Conservation (phyloP, 2,329 filamentous ascomycete species). For the Microdochium nivale region DNA sequence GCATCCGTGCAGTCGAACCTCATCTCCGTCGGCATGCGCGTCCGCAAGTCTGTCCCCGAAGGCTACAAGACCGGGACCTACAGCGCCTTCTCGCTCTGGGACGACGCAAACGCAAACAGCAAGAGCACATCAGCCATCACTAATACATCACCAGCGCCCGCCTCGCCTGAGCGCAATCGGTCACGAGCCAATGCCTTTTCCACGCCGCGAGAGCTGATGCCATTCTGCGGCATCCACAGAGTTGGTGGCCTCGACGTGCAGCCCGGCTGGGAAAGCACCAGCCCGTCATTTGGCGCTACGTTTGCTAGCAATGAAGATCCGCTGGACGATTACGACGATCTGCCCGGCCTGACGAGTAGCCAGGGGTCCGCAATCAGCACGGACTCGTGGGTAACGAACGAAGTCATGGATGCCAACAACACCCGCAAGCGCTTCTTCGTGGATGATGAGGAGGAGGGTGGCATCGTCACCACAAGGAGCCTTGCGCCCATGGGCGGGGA, state of each 20-base stretch:
- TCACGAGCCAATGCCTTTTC: slow-evolving; percentile 18
- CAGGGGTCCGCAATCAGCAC: slow-evolving; percentile 41
- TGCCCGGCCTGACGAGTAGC: slow-evolving; percentile 44
- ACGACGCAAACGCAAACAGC: slow-evolving; percentile 20
- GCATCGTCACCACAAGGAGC: slow-evolving; percentile 27
- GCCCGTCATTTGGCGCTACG: background rate
- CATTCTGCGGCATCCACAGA: slow-evolving; percentile 75
- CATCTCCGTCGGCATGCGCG: slow-evolving; percentile 87
- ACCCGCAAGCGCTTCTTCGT: slow-evolving; percentile 40
- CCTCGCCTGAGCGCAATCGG: background rate
- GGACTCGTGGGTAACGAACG: slow-evolving; percentile 7
- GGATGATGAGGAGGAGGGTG: slow-evolving; percentile 30
- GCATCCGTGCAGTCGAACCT: slow-evolving; percentile 68
- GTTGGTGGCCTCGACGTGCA: slow-evolving; percentile 61
- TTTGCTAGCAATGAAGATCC: slow-evolving; percentile 7
- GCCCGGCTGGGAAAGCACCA: slow-evolving; percentile 20
- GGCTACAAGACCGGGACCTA: slow-evolving; percentile 74
- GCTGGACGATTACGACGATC: slow-evolving; percentile 20
- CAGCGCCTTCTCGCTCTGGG: slow-evolving; percentile 44
- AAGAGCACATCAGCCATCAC: slow-evolving; percentile 3
- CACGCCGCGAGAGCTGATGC: slow-evolving; percentile 54
- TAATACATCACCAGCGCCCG: slow-evolving; percentile 4
- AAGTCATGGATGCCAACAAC: slow-evolving; percentile 7
- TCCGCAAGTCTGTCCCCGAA: slow-evolving; percentile 87
- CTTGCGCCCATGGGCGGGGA: slow-evolving; percentile 25